A percentile compares a stretch with the other conserved stretches of the same genome.
These are phyloP conservation scores for Phaseolus lunatus DNA, from an alignment of 306 rosid species.

Conservation along the genomic window DNA sequence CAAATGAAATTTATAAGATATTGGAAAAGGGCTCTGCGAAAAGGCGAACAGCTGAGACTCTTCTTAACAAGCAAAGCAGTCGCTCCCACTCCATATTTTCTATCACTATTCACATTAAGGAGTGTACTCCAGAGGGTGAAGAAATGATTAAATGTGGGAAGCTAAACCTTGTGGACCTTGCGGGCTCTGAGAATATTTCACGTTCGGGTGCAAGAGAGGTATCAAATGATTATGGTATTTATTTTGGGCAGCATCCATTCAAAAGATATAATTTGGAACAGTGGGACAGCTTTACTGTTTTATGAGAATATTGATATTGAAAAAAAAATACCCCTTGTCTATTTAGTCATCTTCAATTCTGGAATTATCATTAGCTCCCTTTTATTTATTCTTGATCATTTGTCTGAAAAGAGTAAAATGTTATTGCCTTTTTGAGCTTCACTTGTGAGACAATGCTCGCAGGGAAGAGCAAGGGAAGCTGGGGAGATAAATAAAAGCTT, in stretches of 20 bases:
- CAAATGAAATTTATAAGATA: conserved; percentile 96
- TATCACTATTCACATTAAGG: conserved; percentile 98
- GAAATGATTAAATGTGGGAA: conserved; percentile 99
- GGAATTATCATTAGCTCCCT: conserved; percentile 13
- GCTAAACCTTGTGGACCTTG: conserved; percentile 98
- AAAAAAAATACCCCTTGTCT: conserved; percentile 4
- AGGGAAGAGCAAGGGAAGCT: conserved; percentile 99
- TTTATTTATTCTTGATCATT: conserved; percentile 1
- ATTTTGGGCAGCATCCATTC: conserved; percentile 19
- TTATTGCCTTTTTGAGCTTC: conserved; percentile 31
- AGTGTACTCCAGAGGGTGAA: conserved; percentile 98
- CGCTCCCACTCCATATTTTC: conserved; percentile 99
- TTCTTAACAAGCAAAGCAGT: conserved; percentile 97
- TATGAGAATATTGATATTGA: conserved; percentile 18
- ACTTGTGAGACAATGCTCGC: conserved; percentile 53
- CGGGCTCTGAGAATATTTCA: conserved; percentile 98
- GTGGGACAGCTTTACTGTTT: conserved; percentile 1
- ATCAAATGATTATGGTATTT: conserved; percentile 37
- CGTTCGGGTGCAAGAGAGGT: conserved; percentile 99
- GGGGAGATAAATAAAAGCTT: conserved; percentile 99
- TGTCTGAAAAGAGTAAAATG: conserved; percentile 10
- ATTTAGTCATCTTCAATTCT: conserved; percentile 1
- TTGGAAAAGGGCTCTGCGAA: conserved; percentile 97
- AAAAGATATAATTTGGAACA: conserved; percentile 35
- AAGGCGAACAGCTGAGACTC: conserved; percentile 99